A percentile compares a stretch with the other conserved stretches of the same genome.
phyloP scores from a whole-genome alignment of 106 monocot species.

The Dactylorhiza incarnata region DNA sequence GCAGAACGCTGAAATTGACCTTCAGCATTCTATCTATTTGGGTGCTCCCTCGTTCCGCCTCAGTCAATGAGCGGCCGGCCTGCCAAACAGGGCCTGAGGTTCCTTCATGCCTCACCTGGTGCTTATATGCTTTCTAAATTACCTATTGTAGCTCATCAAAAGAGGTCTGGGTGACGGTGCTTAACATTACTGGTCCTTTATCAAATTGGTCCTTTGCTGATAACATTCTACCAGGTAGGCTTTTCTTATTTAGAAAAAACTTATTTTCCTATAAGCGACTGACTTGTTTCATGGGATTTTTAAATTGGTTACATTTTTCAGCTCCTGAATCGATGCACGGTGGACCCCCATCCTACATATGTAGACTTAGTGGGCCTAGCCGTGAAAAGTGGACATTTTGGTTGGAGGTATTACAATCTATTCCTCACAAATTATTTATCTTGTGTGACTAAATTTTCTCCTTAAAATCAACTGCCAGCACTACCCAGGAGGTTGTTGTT shows the following conservation, averaged over 20 bases:
- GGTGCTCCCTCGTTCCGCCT: no score
- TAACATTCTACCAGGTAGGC: conserved; percentile 62
- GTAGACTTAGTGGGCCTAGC: conserved; percentile 72
- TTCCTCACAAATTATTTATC: background rate
- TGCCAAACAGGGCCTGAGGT: background rate
- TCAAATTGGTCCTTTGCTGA: conserved; percentile 95
- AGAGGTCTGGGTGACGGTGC: conserved; percentile 73
- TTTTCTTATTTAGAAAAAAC: background rate
- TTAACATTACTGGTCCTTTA: conserved; percentile 92
- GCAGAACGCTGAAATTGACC: no score
- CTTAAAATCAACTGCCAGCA: background rate
- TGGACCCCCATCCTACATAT: conserved; percentile 85
- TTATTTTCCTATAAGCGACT: background rate
- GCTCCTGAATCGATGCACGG: conserved; percentile 59
- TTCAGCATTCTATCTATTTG: no score
- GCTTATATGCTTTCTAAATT: conserved; percentile 9
- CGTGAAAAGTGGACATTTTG: conserved; percentile 85
- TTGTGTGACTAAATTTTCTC: background rate
- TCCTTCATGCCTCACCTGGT: background rate
- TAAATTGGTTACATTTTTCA: conserved; percentile 17
- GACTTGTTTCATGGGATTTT: background rate
- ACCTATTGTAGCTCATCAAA: conserved; percentile 52
- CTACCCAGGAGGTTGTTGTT: background rate
- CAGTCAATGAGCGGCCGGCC: no score
- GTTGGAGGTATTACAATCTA: conserved; percentile 66